Evolutionary conservation across 1,284 basidiomycete genomes (phyloP).

Genomic region (Anthracocystis setariae): DNA sequence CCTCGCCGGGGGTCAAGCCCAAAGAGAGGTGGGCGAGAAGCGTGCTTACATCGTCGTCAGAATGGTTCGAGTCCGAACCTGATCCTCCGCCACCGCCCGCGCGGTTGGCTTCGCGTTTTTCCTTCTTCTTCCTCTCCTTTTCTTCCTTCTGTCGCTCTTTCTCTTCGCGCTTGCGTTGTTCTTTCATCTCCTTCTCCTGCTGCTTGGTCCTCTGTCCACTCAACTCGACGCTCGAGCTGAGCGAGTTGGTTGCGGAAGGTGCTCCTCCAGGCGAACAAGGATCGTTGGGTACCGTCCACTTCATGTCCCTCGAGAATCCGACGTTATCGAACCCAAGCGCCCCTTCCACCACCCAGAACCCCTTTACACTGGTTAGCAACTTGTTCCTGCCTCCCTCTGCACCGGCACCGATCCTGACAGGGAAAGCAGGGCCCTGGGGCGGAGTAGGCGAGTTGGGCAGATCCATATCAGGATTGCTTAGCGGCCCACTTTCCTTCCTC

Average conservation of each 20-base stretch:
- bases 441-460: conserved; percentile 51
- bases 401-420: conserved; percentile 23
- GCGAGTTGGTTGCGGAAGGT: conserved; percentile 3
- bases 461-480: conserved; percentile 44
- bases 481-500: conserved; percentile 59
- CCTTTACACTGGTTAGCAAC: conserved; percentile 43
- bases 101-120: conserved; percentile 33
- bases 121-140: conserved; percentile 28
- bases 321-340: conserved; percentile 65
- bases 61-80: conserved; percentile 6
- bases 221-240: conserved; percentile 12
- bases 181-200: conserved; percentile 33
- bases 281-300: conserved; percentile 49
- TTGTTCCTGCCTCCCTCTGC: conserved; percentile 18
- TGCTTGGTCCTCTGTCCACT: conserved; percentile 19
- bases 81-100: conserved; percentile 31
- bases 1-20: conserved; percentile 49
- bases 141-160: conserved; percentile 31
- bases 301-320: conserved; percentile 60
- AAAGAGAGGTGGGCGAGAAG: conserved; percentile 44
- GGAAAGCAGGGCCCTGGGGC: conserved; percentile 40
- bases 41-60: conserved; percentile 36
- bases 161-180: conserved; percentile 32
- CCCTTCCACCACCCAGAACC: conserved; percentile 59
- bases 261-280: conserved; percentile 10